Conservation (phyloP, 2,329 filamentous ascomycete genomes). For the Chalaropsis thielavioides region DNA sequence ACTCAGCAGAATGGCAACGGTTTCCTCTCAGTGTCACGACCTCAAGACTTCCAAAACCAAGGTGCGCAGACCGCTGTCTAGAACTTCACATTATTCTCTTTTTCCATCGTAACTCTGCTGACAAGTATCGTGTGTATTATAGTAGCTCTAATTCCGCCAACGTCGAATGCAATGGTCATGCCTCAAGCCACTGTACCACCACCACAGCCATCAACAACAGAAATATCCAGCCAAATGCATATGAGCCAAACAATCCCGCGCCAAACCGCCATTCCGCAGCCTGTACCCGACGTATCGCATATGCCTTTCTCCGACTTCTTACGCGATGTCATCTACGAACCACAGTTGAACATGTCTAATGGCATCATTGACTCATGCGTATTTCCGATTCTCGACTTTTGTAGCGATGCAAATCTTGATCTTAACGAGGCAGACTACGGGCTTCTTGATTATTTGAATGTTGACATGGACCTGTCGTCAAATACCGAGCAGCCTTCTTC, state of each 20-base stretch:
- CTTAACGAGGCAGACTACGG: conserved; percentile 39
- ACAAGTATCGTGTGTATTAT: not conserved
- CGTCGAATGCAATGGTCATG: not conserved
- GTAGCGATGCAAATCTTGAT: conserved; percentile 35
- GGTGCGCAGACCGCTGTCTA: not conserved
- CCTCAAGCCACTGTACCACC: not conserved
- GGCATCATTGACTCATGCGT: conserved; percentile 30
- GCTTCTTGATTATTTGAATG: conserved; percentile 27
- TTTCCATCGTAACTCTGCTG: not conserved
- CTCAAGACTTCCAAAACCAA: not conserved
- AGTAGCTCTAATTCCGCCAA: no score
- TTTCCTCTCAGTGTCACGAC: not conserved
- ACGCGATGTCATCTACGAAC: conserved; percentile 37
- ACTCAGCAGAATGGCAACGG: not conserved
- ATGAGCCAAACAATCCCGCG: not conserved
- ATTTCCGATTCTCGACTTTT: conserved; percentile 35
- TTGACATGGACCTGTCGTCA: conserved; percentile 3
- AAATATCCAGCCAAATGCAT: not conserved
- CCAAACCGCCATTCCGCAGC: not conserved
- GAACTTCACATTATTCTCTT: no score
- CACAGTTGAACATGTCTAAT: conserved; percentile 25
- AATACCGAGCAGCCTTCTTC: conserved; percentile 25
- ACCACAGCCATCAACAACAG: not conserved
- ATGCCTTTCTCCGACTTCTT: conserved; percentile 37
- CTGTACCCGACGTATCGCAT: conserved; percentile 16